These are phyloP conservation scores for Aspergillus heteromorphus DNA, from an alignment of 495 filamentous ascomycete genomes.

Conservation along the genomic window DNA sequence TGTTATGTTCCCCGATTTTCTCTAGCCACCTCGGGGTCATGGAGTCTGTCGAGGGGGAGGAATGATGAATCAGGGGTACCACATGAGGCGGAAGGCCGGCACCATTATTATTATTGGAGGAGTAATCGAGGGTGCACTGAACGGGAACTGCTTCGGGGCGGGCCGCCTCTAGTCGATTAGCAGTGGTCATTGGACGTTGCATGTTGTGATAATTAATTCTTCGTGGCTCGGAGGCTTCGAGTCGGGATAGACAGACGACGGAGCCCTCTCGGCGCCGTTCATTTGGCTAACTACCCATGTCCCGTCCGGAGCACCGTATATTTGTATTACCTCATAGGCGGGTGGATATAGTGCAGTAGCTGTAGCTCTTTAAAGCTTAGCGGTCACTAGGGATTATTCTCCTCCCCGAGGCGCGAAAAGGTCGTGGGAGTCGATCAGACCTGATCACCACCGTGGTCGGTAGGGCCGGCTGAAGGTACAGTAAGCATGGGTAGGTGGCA, in stretches of 20 bases:
- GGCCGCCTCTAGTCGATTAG: conserved; percentile 2
- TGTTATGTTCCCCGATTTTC: background rate
- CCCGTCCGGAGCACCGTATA: background rate
- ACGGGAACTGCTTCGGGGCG: conserved; percentile 6
- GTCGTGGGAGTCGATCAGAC: background rate
- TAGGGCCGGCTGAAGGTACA: no score
- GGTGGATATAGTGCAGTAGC: background rate
- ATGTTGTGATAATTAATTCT: background rate
- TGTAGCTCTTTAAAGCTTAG: background rate
- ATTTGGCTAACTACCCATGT: background rate
- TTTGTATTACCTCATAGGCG: background rate
- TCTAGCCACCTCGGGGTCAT: background rate
- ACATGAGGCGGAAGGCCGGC: background rate
- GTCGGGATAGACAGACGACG: background rate
- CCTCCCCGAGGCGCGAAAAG: background rate
- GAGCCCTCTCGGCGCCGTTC: background rate
- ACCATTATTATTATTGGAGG: background rate
- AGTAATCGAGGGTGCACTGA: conserved; percentile 1
- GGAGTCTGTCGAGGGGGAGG: no score
- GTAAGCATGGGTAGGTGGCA: no score
- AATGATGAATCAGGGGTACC: background rate
- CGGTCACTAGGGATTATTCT: background rate
- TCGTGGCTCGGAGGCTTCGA: background rate
- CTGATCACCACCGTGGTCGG: no score
- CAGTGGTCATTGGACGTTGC: background rate